Base-by-base conservation (phyloP, 176 grass and related monocot genomes). In the Urochloa ruziziensis region DNA sequence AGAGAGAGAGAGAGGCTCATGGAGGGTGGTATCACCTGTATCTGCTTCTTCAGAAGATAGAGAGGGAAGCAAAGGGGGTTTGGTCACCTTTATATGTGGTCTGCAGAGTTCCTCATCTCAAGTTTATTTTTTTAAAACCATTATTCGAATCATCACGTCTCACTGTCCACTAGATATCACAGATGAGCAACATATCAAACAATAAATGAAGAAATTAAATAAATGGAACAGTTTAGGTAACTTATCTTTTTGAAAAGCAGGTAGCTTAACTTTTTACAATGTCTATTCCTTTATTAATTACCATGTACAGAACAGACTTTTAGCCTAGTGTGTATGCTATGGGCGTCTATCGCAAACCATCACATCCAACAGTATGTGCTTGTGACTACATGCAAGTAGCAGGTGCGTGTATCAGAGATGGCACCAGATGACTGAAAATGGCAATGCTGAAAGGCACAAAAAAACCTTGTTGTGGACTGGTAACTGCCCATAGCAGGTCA, bases 401-500 rank as follows among this genome's bases (percentile, higher is more conserved):
- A 70, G 39, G 24, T 52, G 54, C 82, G 68, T 88, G 82, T 58
- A 72, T 79, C 30, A 73, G 83, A 83, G 81, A 85, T 54, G 64
- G 16, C 40, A 42, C 59, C 47, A 34, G 46, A 68, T 43, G 27
- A 28, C 84, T 59, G 42, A 65, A 86, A 78, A 74, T 79, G 74
- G 67, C 19, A 86, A 82, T 86, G 49, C 62, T 81, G 81, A 73
- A 79, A 79, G 60, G 48, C 67, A 79, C 47, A 87, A 76, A 76
- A 56, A 52, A 74, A 33, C 85, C 42, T 53, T 87, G 90, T 83
- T 89, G 86, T 97, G 81, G 94, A 97, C 91, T 87, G 91, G 78
- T 97, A 97, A 97, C 94, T 80, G 85, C 80, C 80, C 72, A 88
- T 74, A 71, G 86, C 74, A 90, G 85, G 46, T 51, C 76, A 77